Evolutionary conservation across 2,329 filamentous ascomycete genomes (phyloP).

Genomic region (Monilinia vaccinii-corymbosi): DNA sequence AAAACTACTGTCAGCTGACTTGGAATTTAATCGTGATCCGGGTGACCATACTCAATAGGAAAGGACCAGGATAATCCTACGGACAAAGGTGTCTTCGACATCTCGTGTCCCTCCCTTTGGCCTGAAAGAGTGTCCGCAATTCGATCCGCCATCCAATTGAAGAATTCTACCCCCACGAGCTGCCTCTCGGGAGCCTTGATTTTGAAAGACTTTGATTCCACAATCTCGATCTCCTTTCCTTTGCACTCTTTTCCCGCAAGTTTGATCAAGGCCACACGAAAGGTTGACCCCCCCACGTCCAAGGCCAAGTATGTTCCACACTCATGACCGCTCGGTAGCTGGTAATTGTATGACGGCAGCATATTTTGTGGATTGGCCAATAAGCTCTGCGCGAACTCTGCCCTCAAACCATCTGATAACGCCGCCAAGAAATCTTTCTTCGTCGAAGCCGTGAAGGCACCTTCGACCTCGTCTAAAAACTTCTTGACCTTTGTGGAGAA

Average conservation of each 20-base stretch:
- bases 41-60: conserved; percentile 50
- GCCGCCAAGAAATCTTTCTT: conserved; percentile 33
- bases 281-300: conserved; percentile 61
- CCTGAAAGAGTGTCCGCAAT: conserved; percentile 47
- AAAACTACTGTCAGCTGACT: conserved; percentile 21
- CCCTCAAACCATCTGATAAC: conserved; percentile 42
- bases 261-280: conserved; percentile 55
- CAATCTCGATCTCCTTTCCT: conserved; percentile 40
- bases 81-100: conserved; percentile 36
- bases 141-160: conserved; percentile 57
- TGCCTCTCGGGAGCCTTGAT: conserved; percentile 48
- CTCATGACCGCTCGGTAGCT: conserved; percentile 52
- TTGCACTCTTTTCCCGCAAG: conserved; percentile 39
- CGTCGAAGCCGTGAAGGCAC: conserved; percentile 40
- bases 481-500: conserved; percentile 27
- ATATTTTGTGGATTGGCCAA: conserved; percentile 47
- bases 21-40: conserved; percentile 14
- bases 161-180: conserved; percentile 51
- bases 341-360: conserved; percentile 58
- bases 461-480: conserved; percentile 49
- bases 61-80: conserved; percentile 62
- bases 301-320: conserved; percentile 51
- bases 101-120: conserved; percentile 33
- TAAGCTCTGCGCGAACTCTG: conserved; percentile 46
- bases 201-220: conserved; percentile 45